A percentile compares a stretch with the other conserved stretches of the same genome.
phyloP scores from a whole-genome alignment of 441 rosid genomes.

The Bocquillonia castaneifolia region DNA sequence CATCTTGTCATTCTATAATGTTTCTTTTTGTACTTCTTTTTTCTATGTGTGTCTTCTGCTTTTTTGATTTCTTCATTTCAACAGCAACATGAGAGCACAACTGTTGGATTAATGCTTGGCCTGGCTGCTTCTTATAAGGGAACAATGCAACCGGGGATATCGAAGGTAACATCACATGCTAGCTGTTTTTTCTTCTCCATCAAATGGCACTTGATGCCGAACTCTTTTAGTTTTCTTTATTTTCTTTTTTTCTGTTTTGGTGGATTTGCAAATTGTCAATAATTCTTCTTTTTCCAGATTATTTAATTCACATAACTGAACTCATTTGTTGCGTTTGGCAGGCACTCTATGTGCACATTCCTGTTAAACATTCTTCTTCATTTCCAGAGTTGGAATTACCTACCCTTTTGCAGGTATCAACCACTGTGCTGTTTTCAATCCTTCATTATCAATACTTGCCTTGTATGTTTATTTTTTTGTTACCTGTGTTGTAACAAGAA shows the following conservation, averaged over 20 bases:
- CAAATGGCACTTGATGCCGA: background rate
- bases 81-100: constrained; percentile 93
- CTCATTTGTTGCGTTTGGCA: constrained; percentile 32
- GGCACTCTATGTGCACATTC: constrained; percentile 86
- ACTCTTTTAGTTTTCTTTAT: background rate
- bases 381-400: constrained; percentile 91
- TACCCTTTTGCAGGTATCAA: constrained; percentile 77
- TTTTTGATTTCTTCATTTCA: constrained; percentile 20
- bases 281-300: background rate
- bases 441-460: background rate
- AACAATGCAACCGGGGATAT: constrained; percentile 90
- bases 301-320: constrained; percentile 17
- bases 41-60: constrained; percentile 16
- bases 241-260: background rate
- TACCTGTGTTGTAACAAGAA: background rate
- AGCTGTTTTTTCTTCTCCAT: background rate
- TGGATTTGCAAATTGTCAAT: background rate
- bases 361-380: constrained; percentile 77
- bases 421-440: background rate
- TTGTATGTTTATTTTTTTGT: background rate
- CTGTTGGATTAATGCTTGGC: constrained; percentile 95
- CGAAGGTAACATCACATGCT: constrained; percentile 49
- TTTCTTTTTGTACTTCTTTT: background rate
- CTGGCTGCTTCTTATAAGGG: constrained; percentile 93
- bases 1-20: background rate